A percentile compares a stretch with the other conserved stretches of the same genome.
phyloP scores from a whole-genome alignment of 2,329 filamentous ascomycete species.

The Xylaria sp. region DNA sequence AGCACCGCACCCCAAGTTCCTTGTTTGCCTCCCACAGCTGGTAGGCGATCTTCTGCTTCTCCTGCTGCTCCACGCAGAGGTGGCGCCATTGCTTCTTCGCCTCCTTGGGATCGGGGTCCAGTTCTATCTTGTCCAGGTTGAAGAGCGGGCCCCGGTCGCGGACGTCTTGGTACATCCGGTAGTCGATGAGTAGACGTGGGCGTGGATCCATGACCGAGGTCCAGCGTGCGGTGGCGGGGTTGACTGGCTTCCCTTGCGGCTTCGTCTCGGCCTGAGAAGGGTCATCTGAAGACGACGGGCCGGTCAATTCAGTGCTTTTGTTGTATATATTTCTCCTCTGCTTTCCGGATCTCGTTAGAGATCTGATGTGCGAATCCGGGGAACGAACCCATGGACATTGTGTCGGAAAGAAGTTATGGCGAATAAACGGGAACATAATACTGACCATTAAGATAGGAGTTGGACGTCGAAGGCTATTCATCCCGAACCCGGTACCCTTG shows the following conservation, averaged over 20 bases:
- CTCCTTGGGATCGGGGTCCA: constrained; percentile 1
- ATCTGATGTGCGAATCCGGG: neutral
- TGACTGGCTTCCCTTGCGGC: neutral
- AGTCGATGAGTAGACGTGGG: neutral
- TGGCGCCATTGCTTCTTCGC: constrained; percentile 7
- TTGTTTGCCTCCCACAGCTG: neutral
- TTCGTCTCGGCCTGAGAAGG: neutral
- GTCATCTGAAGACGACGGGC: neutral
- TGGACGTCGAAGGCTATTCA: neutral
- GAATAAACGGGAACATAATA: neutral
- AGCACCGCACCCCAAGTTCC: neutral
- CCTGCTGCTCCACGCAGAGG: neutral
- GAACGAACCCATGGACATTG: neutral
- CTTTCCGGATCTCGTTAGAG: neutral
- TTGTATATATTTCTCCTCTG: neutral
- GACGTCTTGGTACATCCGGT: neutral
- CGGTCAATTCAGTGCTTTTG: neutral
- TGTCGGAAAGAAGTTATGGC: neutral
- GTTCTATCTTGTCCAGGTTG: neutral
- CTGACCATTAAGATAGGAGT: neutral
- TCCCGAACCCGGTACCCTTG: neutral
- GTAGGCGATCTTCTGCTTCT: neutral
- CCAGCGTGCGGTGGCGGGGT: neutral
- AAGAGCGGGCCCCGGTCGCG: constrained; percentile 14
- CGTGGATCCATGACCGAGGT: neutral